A percentile compares a stretch with the other conserved stretches of the same genome.
Evolutionary conservation across 2,329 filamentous ascomycete species (phyloP).

Genomic region (Clarireedia sp.): DNA sequence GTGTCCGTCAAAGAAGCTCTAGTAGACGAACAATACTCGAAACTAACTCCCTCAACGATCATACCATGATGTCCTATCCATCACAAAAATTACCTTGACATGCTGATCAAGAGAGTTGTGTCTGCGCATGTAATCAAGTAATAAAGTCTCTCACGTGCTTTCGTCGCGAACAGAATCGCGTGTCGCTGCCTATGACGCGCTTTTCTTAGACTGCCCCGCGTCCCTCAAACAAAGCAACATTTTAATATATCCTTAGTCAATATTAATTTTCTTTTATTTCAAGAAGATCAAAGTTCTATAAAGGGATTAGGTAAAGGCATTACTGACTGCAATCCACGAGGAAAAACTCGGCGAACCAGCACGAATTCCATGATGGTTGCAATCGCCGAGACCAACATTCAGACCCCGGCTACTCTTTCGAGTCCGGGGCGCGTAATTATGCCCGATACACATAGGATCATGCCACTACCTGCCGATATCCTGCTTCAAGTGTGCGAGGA

Average conservation of each 20-base stretch:
- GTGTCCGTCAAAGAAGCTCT: neutral
- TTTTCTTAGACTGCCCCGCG: neutral
- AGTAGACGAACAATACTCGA: neutral
- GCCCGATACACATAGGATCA: neutral
- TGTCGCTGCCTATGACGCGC: neutral
- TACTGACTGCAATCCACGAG: neutral
- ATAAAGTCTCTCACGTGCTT: neutral
- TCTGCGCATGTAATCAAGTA: no score
- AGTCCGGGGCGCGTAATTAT: neutral
- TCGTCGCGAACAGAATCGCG: neutral
- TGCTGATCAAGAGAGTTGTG: neutral
- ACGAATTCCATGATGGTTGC: neutral
- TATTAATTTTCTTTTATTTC: neutral
- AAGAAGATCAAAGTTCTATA: neutral
- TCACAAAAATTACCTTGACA: no score
- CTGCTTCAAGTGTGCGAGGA: constrained; percentile 53
- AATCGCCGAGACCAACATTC: neutral
- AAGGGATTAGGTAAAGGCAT: neutral
- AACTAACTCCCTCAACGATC: neutral
- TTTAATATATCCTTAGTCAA: neutral
- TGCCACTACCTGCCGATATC: constrained; percentile 40
- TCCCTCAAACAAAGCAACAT: neutral
- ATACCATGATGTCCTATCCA: neutral
- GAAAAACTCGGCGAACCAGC: neutral
- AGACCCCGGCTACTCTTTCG: neutral